Conservation (phyloP, 371 early-diverging fungal genomes). For the Mortierella sp. region DNA sequence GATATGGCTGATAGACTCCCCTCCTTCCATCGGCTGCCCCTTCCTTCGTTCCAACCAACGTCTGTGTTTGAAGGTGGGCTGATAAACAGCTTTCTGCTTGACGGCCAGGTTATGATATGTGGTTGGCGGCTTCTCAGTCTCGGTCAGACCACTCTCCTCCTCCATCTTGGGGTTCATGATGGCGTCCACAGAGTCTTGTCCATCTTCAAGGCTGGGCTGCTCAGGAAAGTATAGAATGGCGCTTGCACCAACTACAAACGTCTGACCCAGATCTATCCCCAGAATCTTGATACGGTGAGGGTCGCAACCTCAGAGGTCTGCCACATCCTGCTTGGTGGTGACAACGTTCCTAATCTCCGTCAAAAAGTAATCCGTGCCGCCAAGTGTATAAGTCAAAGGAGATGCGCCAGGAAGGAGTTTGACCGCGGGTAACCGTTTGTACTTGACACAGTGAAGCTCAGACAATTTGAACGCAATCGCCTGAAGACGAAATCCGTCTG, state of each 20-base stretch:
- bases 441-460: conserved; percentile 16
- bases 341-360: conserved; percentile 20
- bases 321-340: not conserved
- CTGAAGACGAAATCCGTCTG: conserved; percentile 13
- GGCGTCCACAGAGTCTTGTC: not conserved
- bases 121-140: not conserved
- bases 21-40: not conserved
- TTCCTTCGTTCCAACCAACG: conserved; percentile 19
- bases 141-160: not conserved
- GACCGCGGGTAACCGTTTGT: not conserved
- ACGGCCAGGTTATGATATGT: conserved; percentile 21
- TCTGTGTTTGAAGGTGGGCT: conserved; percentile 17
- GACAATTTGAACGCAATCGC: conserved; percentile 14
- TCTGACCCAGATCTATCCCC: conserved; percentile 16
- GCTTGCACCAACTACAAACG: conserved; percentile 25
- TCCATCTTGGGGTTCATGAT: not conserved
- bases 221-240: conserved; percentile 1
- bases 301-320: not conserved
- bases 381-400: too few species aligned
- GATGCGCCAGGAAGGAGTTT: conserved; percentile 6
- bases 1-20: not conserved
- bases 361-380: conserved; percentile 14
- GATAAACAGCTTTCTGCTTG: conserved; percentile 31
- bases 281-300: conserved; percentile 14
- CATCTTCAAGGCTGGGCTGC: not conserved